Evolutionary conservation across 192 early-diverging fungal genomes (phyloP), one percentile per base, ranked within the genome.

Genomic region (Rhizophagus clarus): DNA sequence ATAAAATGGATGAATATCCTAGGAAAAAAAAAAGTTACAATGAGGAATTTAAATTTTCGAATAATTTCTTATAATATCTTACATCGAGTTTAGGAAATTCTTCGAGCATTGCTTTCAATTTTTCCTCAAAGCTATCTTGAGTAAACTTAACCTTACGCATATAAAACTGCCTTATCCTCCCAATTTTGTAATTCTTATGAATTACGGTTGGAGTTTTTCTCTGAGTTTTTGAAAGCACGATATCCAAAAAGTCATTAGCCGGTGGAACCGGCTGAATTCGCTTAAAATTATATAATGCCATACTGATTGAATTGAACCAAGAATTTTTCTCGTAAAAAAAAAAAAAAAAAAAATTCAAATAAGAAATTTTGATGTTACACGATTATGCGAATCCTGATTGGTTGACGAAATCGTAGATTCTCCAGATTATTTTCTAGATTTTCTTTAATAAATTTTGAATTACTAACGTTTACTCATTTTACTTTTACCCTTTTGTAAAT

Each of bases 71-170:
- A 9, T 14, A 15, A 24, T 22, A 72, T 82, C 87, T 83, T 86
- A 96, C 95, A 87, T 99, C 98, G 42, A 99, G 90, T 83, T 99
- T 97, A 6, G 98, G 98, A 82, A 99, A 99, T 83, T 98, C 97
- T 31, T 91, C 90, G 28, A 99, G 88, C 75, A 99, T 98, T 75
- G 91, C 88, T 79, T 93, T 92, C 78, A 99, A 89, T 86, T 97
- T 97, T 83, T 99, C 98, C 75, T 99, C 97, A 82, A 99, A 99
- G 74, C 86, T 86, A 75, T 95, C 94, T 87, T 99, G 97, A 26
- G 97, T 97, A 86, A 97, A 99, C 92, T 98, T 98, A 85, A 99
- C 97, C 85, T 99, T 99, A 82, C 98, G 93, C 96, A 98, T 99
- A 83, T 99, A 99, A 84, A 99, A 99, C 82, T 95, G 93, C 66